Evolutionary conservation across 2,329 filamentous ascomycete species (phyloP).

Genomic region (Stachybotrys chlorohalonatus): DNA sequence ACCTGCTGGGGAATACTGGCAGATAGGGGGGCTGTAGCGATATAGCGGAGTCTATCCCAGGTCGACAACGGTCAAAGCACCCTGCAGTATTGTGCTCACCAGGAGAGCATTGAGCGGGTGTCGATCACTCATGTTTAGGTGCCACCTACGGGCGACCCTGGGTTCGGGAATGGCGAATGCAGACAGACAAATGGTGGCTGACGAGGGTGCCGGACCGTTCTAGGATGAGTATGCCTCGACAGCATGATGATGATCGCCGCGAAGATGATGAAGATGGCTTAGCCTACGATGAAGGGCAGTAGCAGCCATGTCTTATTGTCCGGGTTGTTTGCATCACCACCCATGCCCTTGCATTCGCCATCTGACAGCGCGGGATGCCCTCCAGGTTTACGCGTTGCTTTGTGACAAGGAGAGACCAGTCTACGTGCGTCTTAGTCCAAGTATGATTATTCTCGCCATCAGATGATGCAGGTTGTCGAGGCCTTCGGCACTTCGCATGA

Average conservation of each 20-base stretch:
- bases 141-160: no score
- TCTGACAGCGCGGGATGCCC: neutral
- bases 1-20: neutral
- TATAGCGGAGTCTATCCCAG: neutral
- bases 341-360: neutral
- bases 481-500: neutral
- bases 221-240: neutral
- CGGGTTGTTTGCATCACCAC: neutral
- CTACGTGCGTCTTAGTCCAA: no score
- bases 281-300: neutral
- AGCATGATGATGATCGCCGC: neutral
- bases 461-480: neutral
- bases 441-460: neutral
- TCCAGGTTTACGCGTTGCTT: neutral
- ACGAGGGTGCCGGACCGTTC: neutral
- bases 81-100: neutral
- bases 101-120: neutral
- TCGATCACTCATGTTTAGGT: neutral
- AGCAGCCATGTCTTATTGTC: neutral
- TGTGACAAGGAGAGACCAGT: no score
- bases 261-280: neutral
- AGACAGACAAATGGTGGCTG: neutral
- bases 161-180: neutral
- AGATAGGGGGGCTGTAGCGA: neutral
- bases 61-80: neutral